These are phyloP conservation scores for Cornus suecica DNA, from an alignment of 148 eudicot species.

Conservation along the genomic window DNA sequence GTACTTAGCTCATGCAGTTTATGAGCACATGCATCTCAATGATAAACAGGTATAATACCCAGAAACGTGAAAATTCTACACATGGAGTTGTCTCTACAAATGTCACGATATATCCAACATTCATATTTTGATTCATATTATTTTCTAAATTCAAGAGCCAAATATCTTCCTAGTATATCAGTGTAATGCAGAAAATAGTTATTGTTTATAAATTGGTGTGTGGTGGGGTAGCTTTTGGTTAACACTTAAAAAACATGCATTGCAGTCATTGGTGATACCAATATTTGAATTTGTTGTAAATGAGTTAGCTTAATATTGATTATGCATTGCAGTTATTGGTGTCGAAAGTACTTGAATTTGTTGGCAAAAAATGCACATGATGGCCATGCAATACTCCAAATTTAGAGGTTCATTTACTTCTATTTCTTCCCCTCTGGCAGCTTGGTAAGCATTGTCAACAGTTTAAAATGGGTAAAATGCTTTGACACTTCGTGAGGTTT, in stretches of 20 bases:
- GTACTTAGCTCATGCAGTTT: conserved; percentile 71
- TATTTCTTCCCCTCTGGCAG: background rate
- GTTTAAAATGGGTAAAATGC: too few species aligned
- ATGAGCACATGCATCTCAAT: conserved; percentile 79
- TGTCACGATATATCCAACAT: background rate
- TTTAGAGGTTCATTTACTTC: background rate
- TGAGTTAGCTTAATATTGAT: too few species aligned
- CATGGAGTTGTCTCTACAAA: background rate
- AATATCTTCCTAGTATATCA: background rate
- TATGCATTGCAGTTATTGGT: background rate
- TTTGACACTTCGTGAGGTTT: too few species aligned
- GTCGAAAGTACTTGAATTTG: background rate
- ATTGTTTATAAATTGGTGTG: background rate
- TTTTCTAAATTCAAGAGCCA: background rate
- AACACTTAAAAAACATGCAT: background rate
- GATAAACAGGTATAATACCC: conserved; percentile 59
- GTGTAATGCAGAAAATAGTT: background rate
- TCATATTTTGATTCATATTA: background rate
- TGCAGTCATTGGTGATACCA: background rate
- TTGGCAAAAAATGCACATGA: background rate
- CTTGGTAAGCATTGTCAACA: too few species aligned
- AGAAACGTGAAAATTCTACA: background rate
- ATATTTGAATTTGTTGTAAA: background rate
- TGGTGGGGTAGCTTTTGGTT: background rate
- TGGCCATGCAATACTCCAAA: background rate